Evolutionary conservation across 768 basidiomycete species (phyloP).

Genomic region (Sistotremastrum suecicum): DNA sequence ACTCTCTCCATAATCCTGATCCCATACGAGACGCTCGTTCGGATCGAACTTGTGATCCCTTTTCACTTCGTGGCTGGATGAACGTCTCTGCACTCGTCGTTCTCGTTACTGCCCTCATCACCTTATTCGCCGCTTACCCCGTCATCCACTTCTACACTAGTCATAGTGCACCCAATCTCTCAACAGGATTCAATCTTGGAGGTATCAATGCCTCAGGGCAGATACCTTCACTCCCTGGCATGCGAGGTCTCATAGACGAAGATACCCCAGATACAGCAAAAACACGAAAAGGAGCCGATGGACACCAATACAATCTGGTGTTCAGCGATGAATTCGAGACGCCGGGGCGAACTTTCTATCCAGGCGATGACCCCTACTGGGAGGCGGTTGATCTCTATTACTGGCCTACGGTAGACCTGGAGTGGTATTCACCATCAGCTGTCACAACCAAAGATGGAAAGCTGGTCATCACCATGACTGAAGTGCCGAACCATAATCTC

Average conservation of each 20-base stretch:
- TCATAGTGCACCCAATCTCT: conserved; percentile 10
- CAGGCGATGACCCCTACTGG: conserved; percentile 74
- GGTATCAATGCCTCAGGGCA: conserved; percentile 82
- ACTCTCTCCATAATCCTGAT: conserved; percentile 81
- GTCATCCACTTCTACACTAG: conserved; percentile 40
- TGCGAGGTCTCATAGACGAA: conserved; percentile 59
- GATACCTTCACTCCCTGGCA: conserved; percentile 56
- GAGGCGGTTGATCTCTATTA: conserved; percentile 82
- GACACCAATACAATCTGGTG: conserved; percentile 63
- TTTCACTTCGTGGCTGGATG: conserved; percentile 72
- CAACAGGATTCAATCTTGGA: conserved; percentile 67
- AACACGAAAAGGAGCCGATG: conserved; percentile 57
- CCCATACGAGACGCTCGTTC: conserved; percentile 49
- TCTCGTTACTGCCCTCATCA: conserved; percentile 53
- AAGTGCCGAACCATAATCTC: conserved; percentile 58
- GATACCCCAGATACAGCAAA: conserved; percentile 51
- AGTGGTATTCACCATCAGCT: conserved; percentile 73
- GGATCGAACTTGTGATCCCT: conserved; percentile 50
- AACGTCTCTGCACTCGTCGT: conserved; percentile 65
- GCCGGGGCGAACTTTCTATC: conserved; percentile 62
- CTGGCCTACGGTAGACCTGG: conserved; percentile 69
- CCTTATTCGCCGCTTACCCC: conserved; percentile 81
- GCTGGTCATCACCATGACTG: conserved; percentile 66
- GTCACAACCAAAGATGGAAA: conserved; percentile 67
- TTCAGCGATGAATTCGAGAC: conserved; percentile 82